A percentile compares a stretch with the other conserved stretches of the same genome.
Conservation (phyloP, 1,284 basidiomycete genomes). For the Leccinum solheimii region DNA sequence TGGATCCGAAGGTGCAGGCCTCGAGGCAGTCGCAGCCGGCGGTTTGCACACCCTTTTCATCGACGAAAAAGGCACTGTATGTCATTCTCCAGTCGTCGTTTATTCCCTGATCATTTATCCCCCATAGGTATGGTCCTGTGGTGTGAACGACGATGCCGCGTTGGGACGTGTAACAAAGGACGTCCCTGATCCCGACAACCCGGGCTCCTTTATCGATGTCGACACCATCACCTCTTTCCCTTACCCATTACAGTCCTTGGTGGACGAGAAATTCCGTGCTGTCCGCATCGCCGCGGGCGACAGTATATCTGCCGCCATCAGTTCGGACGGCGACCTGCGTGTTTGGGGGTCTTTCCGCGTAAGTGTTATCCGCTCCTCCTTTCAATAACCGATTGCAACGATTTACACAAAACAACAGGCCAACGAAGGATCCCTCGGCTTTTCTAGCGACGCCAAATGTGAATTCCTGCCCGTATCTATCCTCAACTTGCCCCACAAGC, state of each 20-base stretch:
- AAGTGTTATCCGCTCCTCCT: conserved; percentile 35
- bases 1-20: conserved; percentile 67
- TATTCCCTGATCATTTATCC: conserved; percentile 6
- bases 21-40: conserved; percentile 76
- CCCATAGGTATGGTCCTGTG: conserved; percentile 79
- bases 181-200: conserved; percentile 66
- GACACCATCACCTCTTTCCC: conserved; percentile 81
- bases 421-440: conserved; percentile 85
- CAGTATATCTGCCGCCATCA: conserved; percentile 81
- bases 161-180: conserved; percentile 81
- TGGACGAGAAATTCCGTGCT: conserved; percentile 78
- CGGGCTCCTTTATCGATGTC: conserved; percentile 59
- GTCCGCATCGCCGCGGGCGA: conserved; percentile 84
- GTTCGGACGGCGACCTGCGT: conserved; percentile 73
- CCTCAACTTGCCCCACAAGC: conserved; percentile 62
- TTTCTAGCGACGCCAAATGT: conserved; percentile 65
- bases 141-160: conserved; percentile 91
- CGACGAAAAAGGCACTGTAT: conserved; percentile 81
- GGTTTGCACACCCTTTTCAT: conserved; percentile 85
- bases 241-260: conserved; percentile 68
- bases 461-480: conserved; percentile 74
- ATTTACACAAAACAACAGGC: conserved; percentile 41
- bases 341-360: conserved; percentile 95
- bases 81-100: conserved; percentile 33
- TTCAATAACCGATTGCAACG: conserved; percentile 11